phyloP scores from a whole-genome alignment of 2,329 filamentous ascomycete species.

The Hirsutella thompsonii region DNA sequence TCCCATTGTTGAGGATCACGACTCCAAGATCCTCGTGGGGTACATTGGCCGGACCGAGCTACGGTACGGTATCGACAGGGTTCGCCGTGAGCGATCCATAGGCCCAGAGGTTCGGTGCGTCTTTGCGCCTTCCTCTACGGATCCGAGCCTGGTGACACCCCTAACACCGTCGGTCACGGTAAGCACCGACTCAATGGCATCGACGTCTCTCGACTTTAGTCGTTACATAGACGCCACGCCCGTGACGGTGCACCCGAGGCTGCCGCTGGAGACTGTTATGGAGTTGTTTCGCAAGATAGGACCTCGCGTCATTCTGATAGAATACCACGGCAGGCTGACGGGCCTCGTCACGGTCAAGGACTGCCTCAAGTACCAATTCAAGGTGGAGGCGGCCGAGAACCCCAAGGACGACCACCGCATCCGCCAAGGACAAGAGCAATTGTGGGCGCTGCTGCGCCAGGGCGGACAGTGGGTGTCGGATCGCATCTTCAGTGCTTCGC shows the following conservation, averaged over 20 bases:
- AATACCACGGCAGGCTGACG: constrained; percentile 70
- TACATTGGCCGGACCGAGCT: constrained; percentile 91
- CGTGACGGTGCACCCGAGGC: constrained; percentile 77
- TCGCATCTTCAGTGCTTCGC: constrained; percentile 36
- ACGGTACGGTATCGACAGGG: constrained; percentile 75
- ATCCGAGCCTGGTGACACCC: constrained; percentile 18
- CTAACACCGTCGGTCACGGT: constrained; percentile 39
- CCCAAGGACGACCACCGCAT: constrained; percentile 45
- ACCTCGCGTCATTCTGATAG: constrained; percentile 81
- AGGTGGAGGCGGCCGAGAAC: constrained; percentile 77
- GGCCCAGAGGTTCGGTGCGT: constrained; percentile 53
- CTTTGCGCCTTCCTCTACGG: constrained; percentile 43
- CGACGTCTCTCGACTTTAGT: constrained; percentile 61
- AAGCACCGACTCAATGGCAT: constrained; percentile 39
- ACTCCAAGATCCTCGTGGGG: constrained; percentile 62
- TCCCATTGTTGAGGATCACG: constrained; percentile 69
- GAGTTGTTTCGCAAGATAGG: constrained; percentile 98
- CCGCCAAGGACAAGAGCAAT: constrained; percentile 45
- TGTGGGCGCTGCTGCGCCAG: constrained; percentile 47
- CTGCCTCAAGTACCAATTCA: constrained; percentile 94
- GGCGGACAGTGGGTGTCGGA: constrained; percentile 46
- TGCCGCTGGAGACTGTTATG: constrained; percentile 94
- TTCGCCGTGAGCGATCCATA: constrained; percentile 57
- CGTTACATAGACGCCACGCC: constrained; percentile 84
- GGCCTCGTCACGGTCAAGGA: constrained; percentile 95